Conservation (phyloP, 768 basidiomycete species). For the Stropharia rugosoannulata region DNA sequence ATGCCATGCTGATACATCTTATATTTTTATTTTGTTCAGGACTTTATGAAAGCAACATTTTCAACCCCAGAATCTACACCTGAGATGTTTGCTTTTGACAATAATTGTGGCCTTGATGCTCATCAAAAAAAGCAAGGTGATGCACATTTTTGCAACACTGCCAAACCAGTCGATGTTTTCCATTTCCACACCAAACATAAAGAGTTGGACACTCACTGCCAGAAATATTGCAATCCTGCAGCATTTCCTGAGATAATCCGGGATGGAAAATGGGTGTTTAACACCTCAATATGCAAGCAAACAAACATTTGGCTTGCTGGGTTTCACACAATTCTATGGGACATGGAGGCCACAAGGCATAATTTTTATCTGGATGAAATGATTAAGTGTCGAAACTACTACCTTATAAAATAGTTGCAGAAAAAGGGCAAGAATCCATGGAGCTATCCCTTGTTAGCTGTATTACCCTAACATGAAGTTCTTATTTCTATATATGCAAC, state of each 20-base stretch:
- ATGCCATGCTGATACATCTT: neutral
- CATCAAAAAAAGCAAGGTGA: slow-evolving; percentile 14
- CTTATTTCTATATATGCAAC: too few species aligned
- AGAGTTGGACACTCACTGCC: too few species aligned
- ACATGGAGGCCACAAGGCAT: slow-evolving; percentile 26
- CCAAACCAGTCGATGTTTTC: slow-evolving; percentile 23
- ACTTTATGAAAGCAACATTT: slow-evolving; percentile 19
- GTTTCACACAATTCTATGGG: slow-evolving; percentile 25
- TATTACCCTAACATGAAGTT: too few species aligned
- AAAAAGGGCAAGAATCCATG: slow-evolving; percentile 4
- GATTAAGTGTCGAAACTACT: slow-evolving; percentile 20
- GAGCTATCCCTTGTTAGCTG: slow-evolving; percentile 6
- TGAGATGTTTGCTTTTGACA: slow-evolving; percentile 22
- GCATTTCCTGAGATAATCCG: slow-evolving; percentile 18
- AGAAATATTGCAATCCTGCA: too few species aligned
- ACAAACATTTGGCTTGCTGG: slow-evolving; percentile 31
- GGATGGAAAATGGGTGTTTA: slow-evolving; percentile 23
- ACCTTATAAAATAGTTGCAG: neutral
- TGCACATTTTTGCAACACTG: slow-evolving; percentile 13
- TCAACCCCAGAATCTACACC: slow-evolving; percentile 18
- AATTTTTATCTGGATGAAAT: slow-evolving; percentile 36
- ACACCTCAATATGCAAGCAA: slow-evolving; percentile 35
- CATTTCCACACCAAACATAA: too few species aligned
- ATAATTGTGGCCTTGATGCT: slow-evolving; percentile 19
- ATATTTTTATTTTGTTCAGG: slow-evolving; percentile 3